Conservation (phyloP, 805 yeast genomes). For the Brettanomyces anomalus region DNA sequence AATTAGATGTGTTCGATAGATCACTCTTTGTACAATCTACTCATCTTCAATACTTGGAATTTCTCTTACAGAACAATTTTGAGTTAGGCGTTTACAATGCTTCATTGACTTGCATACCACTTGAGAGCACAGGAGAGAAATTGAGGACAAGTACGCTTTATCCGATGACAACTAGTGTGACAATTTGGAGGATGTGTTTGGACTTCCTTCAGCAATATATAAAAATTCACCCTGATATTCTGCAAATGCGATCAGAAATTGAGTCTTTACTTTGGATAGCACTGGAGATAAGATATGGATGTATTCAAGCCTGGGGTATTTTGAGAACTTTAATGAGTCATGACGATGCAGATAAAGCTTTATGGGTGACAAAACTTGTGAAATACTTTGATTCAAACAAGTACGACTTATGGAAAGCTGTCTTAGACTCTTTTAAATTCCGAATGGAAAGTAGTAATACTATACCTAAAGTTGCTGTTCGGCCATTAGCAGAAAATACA, state of each 20-base stretch:
- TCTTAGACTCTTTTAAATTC: constrained; percentile 17
- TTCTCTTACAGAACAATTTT: constrained; percentile 25
- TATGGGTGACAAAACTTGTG: constrained; percentile 24
- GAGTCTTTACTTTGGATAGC: constrained; percentile 25
- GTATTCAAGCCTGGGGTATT: constrained; percentile 6
- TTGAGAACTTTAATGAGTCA: constrained; percentile 14
- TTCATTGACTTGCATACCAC: constrained; percentile 16
- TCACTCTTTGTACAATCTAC: constrained; percentile 21
- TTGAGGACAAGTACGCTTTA: constrained; percentile 5
- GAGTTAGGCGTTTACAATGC: constrained; percentile 23
- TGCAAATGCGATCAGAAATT: constrained; percentile 9
- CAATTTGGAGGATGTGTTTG: constrained; percentile 17
- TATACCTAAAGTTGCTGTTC: constrained; percentile 15
- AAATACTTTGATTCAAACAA: constrained; percentile 19
- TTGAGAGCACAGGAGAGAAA: constrained; percentile 3
- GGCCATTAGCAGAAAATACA: constrained; percentile 3
- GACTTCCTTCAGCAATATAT: constrained; percentile 22
- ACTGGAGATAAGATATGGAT: constrained; percentile 15
- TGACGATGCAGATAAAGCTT: constrained; percentile 7
- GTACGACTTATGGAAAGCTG: constrained; percentile 13
- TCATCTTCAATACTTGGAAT: constrained; percentile 25
- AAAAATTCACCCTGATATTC: constrained; percentile 14
- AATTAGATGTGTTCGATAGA: constrained; percentile 38
- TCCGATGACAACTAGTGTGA: constrained; percentile 25
- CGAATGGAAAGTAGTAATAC: constrained; percentile 24